Evolutionary conservation across 768 basidiomycete genomes (phyloP).

Genomic region (Hirschioporus abietinus): DNA sequence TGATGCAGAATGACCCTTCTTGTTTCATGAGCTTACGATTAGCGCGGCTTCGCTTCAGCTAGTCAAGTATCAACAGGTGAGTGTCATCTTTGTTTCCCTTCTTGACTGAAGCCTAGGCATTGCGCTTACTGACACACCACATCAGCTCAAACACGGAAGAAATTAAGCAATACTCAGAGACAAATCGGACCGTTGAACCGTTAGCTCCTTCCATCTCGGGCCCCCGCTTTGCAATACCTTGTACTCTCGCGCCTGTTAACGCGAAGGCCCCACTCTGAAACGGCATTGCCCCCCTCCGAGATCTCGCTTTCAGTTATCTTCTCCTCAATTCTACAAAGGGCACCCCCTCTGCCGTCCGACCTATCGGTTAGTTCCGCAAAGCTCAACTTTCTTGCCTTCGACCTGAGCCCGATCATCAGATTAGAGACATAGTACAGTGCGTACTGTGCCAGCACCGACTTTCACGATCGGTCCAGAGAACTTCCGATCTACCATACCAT

Average conservation of each 20-base stretch:
- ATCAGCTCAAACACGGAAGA: background rate
- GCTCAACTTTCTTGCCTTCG: too few relatives aligned
- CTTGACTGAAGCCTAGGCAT: background rate
- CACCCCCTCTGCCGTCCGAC: too few relatives aligned
- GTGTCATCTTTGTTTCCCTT: background rate
- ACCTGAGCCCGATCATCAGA: too few relatives aligned
- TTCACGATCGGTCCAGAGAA: too few relatives aligned
- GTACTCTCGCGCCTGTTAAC: background rate
- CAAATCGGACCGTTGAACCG: background rate
- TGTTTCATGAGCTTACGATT: background rate
- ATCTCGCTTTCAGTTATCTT: background rate
- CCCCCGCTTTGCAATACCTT: background rate
- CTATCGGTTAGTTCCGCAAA: too few relatives aligned
- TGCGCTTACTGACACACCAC: background rate
- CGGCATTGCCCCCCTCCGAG: background rate
- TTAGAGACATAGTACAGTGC: too few relatives aligned
- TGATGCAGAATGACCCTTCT: background rate
- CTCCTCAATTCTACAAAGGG: too few relatives aligned
- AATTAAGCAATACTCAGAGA: background rate
- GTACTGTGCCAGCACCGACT: too few relatives aligned
- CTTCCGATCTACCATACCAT: too few relatives aligned
- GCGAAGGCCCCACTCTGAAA: background rate
- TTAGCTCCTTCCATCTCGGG: background rate
- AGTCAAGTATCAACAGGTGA: background rate
- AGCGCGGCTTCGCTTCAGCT: background rate